Conservation (phyloP, 345 rosid genomes). For the Populus euphratica region DNA sequence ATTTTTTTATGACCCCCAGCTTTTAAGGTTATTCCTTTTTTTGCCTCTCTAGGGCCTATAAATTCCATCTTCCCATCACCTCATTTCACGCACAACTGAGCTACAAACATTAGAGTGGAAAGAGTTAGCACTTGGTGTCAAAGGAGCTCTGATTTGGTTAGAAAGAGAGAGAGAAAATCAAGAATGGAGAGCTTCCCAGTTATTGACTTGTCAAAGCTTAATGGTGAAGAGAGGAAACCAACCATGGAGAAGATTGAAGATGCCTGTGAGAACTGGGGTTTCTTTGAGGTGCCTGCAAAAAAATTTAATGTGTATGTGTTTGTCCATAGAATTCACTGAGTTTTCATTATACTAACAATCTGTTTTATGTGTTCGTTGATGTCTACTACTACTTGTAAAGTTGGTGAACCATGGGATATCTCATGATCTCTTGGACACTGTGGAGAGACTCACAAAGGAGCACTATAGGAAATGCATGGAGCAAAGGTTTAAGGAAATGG, state of each 20-base stretch:
- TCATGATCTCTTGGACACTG: constrained; percentile 59
- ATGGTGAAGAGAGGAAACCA: constrained; percentile 56
- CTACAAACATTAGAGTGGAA: background rate
- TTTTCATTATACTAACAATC: background rate
- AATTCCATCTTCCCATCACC: constrained; percentile 22
- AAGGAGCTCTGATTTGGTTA: background rate
- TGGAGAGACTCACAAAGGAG: constrained; percentile 70
- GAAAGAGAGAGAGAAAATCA: background rate
- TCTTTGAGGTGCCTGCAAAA: constrained; percentile 65
- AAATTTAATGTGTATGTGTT: background rate
- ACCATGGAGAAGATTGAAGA: constrained; percentile 72
- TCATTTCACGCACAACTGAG: constrained; percentile 20
- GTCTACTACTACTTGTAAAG: constrained; percentile 21
- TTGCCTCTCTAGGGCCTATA: constrained; percentile 39
- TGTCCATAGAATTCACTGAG: background rate
- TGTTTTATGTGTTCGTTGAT: background rate
- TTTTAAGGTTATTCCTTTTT: too few species aligned
- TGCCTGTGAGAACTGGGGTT: constrained; percentile 99
- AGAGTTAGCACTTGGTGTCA: background rate
- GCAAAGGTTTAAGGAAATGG: constrained; percentile 71
- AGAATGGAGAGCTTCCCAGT: constrained; percentile 70
- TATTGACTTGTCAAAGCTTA: constrained; percentile 58
- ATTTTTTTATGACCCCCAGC: too few species aligned
- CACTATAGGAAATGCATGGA: constrained; percentile 88
- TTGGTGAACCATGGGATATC: constrained; percentile 77